A percentile compares a stretch with the other conserved stretches of the same genome.
These are phyloP conservation scores for Diutina sp. DNA, from an alignment of 1,139 yeast genomes.

Conservation along the genomic window DNA sequence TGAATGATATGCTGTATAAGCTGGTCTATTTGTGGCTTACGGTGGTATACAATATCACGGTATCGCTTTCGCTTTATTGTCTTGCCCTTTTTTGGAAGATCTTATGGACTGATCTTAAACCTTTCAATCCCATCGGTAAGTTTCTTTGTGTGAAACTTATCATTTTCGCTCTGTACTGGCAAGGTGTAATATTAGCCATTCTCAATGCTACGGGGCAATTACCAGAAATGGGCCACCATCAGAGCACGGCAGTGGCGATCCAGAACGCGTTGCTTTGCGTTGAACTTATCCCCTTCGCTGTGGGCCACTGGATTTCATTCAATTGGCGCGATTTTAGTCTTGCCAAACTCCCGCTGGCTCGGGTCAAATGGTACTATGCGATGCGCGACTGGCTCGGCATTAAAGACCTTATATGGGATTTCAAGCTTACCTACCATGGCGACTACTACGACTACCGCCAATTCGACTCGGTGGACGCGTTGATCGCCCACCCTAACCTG, in stretches of 20 bases:
- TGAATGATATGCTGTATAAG: constrained; percentile 33
- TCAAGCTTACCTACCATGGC: constrained; percentile 55
- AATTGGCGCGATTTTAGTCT: constrained; percentile 62
- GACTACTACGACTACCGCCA: constrained; percentile 66
- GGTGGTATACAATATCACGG: constrained; percentile 64
- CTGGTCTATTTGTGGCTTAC: constrained; percentile 58
- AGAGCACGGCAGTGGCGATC: constrained; percentile 26
- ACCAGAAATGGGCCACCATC: constrained; percentile 21
- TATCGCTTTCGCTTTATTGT: constrained; percentile 70
- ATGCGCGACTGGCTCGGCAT: constrained; percentile 65
- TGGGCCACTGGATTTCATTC: constrained; percentile 82
- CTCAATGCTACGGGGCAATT: constrained; percentile 45
- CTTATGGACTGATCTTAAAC: constrained; percentile 58
- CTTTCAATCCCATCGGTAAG: constrained; percentile 84
- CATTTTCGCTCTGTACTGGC: constrained; percentile 97
- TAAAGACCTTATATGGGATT: constrained; percentile 67
- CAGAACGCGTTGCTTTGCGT: constrained; percentile 75
- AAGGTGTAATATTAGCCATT: constrained; percentile 60
- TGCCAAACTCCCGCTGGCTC: constrained; percentile 49
- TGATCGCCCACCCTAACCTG: constrained; percentile 57
- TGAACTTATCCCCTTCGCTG: constrained; percentile 77
- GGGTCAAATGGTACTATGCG: constrained; percentile 50
- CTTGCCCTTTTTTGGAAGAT: constrained; percentile 91
- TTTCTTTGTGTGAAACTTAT: constrained; percentile 86
- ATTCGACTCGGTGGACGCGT: constrained; percentile 70